phyloP scores from a whole-genome alignment of 2,329 filamentous ascomycete species.

The Pseudogymnoascus sp. region DNA sequence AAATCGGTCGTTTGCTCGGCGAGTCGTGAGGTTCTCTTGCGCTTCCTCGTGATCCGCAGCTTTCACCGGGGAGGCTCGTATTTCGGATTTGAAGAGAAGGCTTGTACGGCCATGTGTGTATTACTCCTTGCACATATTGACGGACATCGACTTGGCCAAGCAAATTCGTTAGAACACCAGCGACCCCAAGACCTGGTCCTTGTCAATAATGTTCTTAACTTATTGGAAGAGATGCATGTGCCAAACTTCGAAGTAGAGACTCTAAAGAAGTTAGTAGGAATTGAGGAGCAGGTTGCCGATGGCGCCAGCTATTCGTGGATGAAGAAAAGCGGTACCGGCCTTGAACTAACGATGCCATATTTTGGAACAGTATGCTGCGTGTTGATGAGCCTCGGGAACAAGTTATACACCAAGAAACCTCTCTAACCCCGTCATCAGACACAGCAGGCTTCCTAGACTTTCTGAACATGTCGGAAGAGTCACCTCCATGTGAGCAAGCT shows the following conservation, averaged over 20 bases:
- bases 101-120: constrained; percentile 14
- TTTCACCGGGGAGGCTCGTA: constrained; percentile 18
- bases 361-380: not conserved
- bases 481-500: not conserved
- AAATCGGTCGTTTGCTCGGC: constrained; percentile 16
- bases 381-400: not conserved
- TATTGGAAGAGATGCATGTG: not conserved
- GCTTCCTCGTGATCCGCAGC: constrained; percentile 17
- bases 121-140: constrained; percentile 21
- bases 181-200: constrained; percentile 1
- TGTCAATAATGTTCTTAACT: not conserved
- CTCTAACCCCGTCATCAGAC: not conserved
- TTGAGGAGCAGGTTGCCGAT: not conserved
- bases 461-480: not conserved
- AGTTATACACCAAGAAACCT: not conserved
- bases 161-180: constrained; percentile 10
- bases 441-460: not conserved
- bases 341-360: not conserved
- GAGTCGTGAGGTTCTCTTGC: constrained; percentile 19
- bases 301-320: not conserved
- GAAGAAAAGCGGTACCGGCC: not conserved
- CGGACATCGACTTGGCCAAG: constrained; percentile 12
- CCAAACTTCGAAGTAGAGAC: not conserved
- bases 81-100: constrained; percentile 20
- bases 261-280: not conserved